Evolutionary conservation across 2,329 filamentous ascomycete genomes (phyloP).

Genomic region (Penicillium occitanis): DNA sequence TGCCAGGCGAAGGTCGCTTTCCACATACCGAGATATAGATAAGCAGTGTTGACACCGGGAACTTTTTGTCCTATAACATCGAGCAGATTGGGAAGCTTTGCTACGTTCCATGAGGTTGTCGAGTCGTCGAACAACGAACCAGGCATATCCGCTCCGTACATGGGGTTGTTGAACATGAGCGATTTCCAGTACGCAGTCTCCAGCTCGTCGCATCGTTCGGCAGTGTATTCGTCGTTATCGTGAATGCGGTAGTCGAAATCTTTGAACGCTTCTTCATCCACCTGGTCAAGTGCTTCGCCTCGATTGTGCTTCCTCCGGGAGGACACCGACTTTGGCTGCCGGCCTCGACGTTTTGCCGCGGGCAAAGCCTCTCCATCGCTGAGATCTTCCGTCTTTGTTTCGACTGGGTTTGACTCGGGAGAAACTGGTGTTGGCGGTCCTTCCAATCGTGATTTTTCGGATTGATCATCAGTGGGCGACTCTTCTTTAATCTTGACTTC

Average conservation of each 20-base stretch:
- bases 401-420: slow-evolving; percentile 52
- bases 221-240: slow-evolving; percentile 78
- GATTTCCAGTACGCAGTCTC: slow-evolving; percentile 98
- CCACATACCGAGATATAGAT: slow-evolving; percentile 99
- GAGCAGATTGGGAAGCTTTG: slow-evolving; percentile 87
- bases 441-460: slow-evolving; percentile 43
- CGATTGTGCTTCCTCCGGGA: slow-evolving; percentile 84
- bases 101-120: slow-evolving; percentile 86
- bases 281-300: slow-evolving; percentile 71
- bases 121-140: slow-evolving; percentile 89
- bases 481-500: slow-evolving; percentile 43
- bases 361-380: slow-evolving; percentile 46
- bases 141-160: slow-evolving; percentile 96
- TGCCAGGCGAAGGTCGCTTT: slow-evolving; percentile 99
- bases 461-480: slow-evolving; percentile 35
- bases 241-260: slow-evolving; percentile 89
- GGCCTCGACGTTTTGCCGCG: slow-evolving; percentile 49
- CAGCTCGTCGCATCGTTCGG: slow-evolving; percentile 89
- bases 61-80: slow-evolving; percentile 95
- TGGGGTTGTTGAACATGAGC: slow-evolving; percentile 86
- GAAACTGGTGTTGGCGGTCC: slow-evolving; percentile 57
- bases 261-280: slow-evolving; percentile 89
- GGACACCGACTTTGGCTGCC: slow-evolving; percentile 71
- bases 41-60: slow-evolving; percentile 95
- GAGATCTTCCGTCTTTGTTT: slow-evolving; percentile 57